Base-by-base conservation (phyloP, 2,329 filamentous ascomycete species). In the Botrytis hyacinthi region DNA sequence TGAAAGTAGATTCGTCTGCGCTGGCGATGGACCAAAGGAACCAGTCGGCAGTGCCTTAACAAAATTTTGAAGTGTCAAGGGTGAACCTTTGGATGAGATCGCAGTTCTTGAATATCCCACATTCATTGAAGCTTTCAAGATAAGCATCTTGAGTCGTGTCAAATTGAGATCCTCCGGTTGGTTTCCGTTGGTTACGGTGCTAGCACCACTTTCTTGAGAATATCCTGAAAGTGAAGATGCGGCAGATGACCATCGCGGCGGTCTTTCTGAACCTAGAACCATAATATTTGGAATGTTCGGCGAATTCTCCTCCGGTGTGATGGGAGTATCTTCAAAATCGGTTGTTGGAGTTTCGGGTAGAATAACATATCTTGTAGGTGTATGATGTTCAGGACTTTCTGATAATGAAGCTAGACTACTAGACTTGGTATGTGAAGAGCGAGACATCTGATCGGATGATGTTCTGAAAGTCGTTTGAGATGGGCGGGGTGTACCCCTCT, bases 311-410 rank as follows among this genome's bases (percentile, higher is more conserved):
- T 95, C 93, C 0, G 92, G 92, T 0, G 94, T 97, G 61, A 94
- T 89, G 6, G 93, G 91, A 0, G 92, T 94, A 80, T 98, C 95
- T 81, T 98, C 95, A 78, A 98, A 98, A 77, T 98, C 94, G 7
- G 95, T 98, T 0, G 95, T 95, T 0, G 95, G 95, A 0, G 95
- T 98, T 83, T 98, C 95, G 0, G 95, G 95, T 35, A 67, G 26
- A 29, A 67, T 68, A 22, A 63, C 26, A 40, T 73, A 73, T 20
- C 75, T 74, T 5, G 74, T 60, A 67, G 76, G 72, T 32, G 77
- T 75, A 26, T 76, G 73, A 35, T 76, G 83, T 79, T 79, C 77
- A 85, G 81, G 80, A 84, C 84, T 84, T 74, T 88, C 84, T 32
- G 82, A 79, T 16, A 84, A 76, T 68, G 85, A 85, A 78, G 87